Conservation (phyloP, 305 asterid genomes). For the Plantago coronopus region DNA sequence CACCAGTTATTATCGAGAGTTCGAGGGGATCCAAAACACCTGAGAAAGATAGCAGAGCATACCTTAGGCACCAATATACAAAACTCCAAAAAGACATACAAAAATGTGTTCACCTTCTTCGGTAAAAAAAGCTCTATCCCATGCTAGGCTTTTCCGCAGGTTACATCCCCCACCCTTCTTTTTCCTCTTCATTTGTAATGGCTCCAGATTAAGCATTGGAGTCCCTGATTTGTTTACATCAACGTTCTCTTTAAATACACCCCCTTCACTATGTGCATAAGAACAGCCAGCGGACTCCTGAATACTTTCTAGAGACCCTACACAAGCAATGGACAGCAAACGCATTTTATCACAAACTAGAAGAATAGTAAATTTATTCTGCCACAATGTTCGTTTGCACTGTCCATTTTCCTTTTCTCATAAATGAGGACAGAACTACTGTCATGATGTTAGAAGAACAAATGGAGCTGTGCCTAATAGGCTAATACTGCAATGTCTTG, state of each 20-base stretch:
- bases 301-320: slow-evolving; percentile 34
- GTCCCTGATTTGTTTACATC: slow-evolving; percentile 47
- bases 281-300: slow-evolving; percentile 35
- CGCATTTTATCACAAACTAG: slow-evolving; percentile 19
- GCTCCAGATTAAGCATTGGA: slow-evolving; percentile 62
- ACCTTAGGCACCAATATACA: slow-evolving; percentile 5
- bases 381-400: not conserved
- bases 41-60: slow-evolving; percentile 29
- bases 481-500: not conserved
- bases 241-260: slow-evolving; percentile 64
- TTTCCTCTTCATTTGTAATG: slow-evolving; percentile 81
- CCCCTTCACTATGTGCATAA: slow-evolving; percentile 33
- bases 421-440: not conserved
- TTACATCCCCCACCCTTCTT: slow-evolving; percentile 64
- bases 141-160: slow-evolving; percentile 86
- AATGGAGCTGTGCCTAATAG: not conserved
- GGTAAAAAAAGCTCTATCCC: slow-evolving; percentile 91
- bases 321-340: slow-evolving; percentile 23
- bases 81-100: slow-evolving; percentile 8
- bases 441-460: not conserved
- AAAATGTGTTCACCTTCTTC: slow-evolving; percentile 61
- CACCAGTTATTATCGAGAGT: slow-evolving; percentile 70
- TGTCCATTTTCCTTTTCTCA: not conserved
- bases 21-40: slow-evolving; percentile 88
- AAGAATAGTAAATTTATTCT: slow-evolving; percentile 16